Percentiles rank a stretch among this genome's conserved stretches.
Evolutionary conservation across 306 rosid species (phyloP).

Genomic region (Urtica urens): DNA sequence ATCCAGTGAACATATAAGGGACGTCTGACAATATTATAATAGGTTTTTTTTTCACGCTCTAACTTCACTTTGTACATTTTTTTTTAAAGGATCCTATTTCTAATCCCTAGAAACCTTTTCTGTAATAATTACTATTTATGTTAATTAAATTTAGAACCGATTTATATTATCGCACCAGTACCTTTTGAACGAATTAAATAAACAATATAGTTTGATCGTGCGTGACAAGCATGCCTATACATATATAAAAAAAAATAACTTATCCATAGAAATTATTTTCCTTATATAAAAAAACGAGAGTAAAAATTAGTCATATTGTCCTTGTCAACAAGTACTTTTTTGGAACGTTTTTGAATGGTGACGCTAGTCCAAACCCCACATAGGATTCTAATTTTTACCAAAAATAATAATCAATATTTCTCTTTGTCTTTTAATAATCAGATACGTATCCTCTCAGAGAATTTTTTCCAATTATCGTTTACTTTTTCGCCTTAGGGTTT

Average conservation of each 20-base stretch:
- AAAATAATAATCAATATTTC: slow-evolving; percentile 1
- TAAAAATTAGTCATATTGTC: slow-evolving; percentile 7
- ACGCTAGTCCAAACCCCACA: slow-evolving; percentile 42
- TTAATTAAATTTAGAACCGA: slow-evolving; percentile 5
- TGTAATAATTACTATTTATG: neutral
- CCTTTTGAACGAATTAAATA: slow-evolving; percentile 10
- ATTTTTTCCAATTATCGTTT: too few relatives aligned
- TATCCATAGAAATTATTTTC: slow-evolving; percentile 15
- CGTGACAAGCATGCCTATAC: slow-evolving; percentile 28
- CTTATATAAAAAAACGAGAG: neutral
- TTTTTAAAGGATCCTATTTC: slow-evolving; percentile 25
- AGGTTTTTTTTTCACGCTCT: slow-evolving; percentile 15
- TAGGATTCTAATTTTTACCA: slow-evolving; percentile 70
- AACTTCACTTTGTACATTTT: slow-evolving; percentile 24
- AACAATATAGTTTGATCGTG: slow-evolving; percentile 18
- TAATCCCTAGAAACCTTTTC: slow-evolving; percentile 52
- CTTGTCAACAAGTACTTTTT: slow-evolving; percentile 21
- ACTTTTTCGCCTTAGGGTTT: slow-evolving; percentile 30
- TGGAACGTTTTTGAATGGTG: slow-evolving; percentile 16
- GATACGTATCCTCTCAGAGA: slow-evolving; percentile 23
- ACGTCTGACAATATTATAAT: slow-evolving; percentile 24
- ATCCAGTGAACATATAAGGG: slow-evolving; percentile 26
- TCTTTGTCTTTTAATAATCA: slow-evolving; percentile 31
- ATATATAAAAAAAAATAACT: slow-evolving; percentile 18
- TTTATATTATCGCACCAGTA: slow-evolving; percentile 5